Percentiles rank a stretch among this genome's conserved stretches.
These are phyloP conservation scores for Verticillium klebahnii DNA, from an alignment of 2,329 filamentous ascomycete species.

Conservation along the genomic window DNA sequence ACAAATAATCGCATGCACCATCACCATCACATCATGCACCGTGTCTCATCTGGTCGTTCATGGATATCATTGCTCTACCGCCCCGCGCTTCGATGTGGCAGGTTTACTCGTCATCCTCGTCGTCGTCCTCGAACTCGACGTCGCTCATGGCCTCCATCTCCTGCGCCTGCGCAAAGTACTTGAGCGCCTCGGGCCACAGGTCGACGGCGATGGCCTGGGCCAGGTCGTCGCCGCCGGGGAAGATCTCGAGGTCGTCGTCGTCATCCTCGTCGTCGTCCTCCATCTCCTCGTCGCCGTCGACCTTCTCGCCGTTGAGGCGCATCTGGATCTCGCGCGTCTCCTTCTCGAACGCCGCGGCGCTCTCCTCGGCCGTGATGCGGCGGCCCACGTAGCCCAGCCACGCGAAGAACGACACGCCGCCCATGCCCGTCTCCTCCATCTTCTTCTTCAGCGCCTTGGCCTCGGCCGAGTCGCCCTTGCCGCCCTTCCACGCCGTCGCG, in stretches of 20 bases:
- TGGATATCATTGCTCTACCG: neutral
- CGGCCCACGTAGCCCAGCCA: slow-evolving; percentile 79
- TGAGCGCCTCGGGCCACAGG: slow-evolving; percentile 81
- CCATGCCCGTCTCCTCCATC: slow-evolving; percentile 57
- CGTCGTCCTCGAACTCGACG: slow-evolving; percentile 60
- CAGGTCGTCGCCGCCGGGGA: slow-evolving; percentile 80
- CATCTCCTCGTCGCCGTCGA: slow-evolving; percentile 44
- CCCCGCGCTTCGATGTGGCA: neutral
- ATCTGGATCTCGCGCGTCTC: slow-evolving; percentile 52
- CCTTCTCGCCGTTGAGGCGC: slow-evolving; percentile 45
- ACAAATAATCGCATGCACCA: neutral
- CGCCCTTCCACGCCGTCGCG: slow-evolving; percentile 28
- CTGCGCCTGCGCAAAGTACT: slow-evolving; percentile 78
- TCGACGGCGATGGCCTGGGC: slow-evolving; percentile 81
- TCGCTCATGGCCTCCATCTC: slow-evolving; percentile 60
- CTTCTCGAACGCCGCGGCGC: slow-evolving; percentile 53
- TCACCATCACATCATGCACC: neutral
- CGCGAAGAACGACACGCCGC: slow-evolving; percentile 75
- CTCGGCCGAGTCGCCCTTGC: slow-evolving; percentile 35
- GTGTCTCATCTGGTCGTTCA: neutral
- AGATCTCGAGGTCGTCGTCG: slow-evolving; percentile 73
- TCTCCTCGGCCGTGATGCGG: slow-evolving; percentile 69
- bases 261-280: slow-evolving; percentile 58
- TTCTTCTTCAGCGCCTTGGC: slow-evolving; percentile 48
- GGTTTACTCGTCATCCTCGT: slow-evolving; percentile 25